Evolutionary conservation across 768 basidiomycete species (phyloP), one percentile per base, ranked within the genome.

Genomic region (Leccinum boreale): DNA sequence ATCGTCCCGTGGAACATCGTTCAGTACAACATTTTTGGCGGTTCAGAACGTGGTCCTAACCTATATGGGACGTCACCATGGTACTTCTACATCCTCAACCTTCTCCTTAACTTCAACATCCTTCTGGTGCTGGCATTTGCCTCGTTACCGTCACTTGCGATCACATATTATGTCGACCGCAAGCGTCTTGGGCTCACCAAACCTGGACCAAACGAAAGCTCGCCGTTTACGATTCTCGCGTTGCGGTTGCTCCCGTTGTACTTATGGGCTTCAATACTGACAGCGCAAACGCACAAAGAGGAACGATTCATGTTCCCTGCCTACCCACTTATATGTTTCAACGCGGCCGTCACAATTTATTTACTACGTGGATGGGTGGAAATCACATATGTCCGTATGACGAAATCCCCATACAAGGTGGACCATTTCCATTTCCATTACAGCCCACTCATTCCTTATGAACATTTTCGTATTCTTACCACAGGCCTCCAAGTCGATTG

Each of bases 231-330:
- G 1, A 71, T 92, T 47, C 75, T 98, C 48, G 81, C 80, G 4
- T 71, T 96, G 55, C 82, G 94, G 36, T 78, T 98, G n/a, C 72
- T 81, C n/a, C 94, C 94, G 1, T 78, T 96, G 59, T 98, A 98
- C 74, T 62, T 98, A n/a, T 98, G 97, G 96, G 65, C 87, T 48
- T 81, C 73, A 1, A 87, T 97, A 60, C 75, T 99, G 62, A 85
- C 85, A 4, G 63, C 78, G 3, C 96, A 98, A 74, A 77, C 89
- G 1, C 97, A 99, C 74, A 99, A 99, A 75, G 97, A 99, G 73
- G 97, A 99, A 70, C 81, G 97, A n/a, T 99, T 99, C 77, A 90
- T 98, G 86, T 98, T 87, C 73, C 96, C 97, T 1, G 88, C 84
- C 2, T 98, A 96, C 70, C 90, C 93, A 2, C 72, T 98, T 31